These are phyloP conservation scores for Lepidium campestre DNA, from an alignment of 441 rosid genomes.

Conservation along the genomic window DNA sequence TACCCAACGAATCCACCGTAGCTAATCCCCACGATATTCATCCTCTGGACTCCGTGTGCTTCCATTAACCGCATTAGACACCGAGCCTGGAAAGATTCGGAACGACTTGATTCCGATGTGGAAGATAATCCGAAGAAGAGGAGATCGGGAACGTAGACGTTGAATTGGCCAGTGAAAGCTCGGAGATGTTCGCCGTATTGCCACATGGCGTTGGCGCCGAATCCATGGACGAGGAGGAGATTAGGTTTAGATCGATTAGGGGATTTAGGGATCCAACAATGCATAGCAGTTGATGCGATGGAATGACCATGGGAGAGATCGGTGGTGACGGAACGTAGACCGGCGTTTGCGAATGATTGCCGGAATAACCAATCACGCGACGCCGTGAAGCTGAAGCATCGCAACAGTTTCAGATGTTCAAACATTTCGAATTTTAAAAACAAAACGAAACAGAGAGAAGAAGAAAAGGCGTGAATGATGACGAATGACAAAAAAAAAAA, in stretches of 20 bases:
- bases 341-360: constrained; percentile 50
- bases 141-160: constrained; percentile 71
- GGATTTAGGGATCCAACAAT: constrained; percentile 59
- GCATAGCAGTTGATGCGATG: constrained; percentile 42
- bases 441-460: not conserved
- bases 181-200: constrained; percentile 57
- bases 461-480: not conserved
- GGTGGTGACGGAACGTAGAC: constrained; percentile 43
- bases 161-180: constrained; percentile 42
- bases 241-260: constrained; percentile 38
- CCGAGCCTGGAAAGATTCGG: constrained; percentile 53
- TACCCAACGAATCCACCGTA: constrained; percentile 79
- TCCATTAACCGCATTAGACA: constrained; percentile 51
- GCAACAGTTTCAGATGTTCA: constrained; percentile 28
- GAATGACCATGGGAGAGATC: constrained; percentile 42
- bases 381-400: constrained; percentile 71
- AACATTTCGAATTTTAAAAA: constrained; percentile 15
- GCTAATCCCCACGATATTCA: constrained; percentile 60
- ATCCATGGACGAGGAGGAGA: constrained; percentile 62
- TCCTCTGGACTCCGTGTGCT: constrained; percentile 35
- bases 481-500: not conserved
- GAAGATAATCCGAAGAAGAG: constrained; percentile 51
- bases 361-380: constrained; percentile 67
- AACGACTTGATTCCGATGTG: constrained; percentile 36
- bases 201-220: constrained; percentile 82